A percentile compares a stretch with the other conserved stretches of the same genome.
Evolutionary conservation across 1,284 basidiomycete genomes (phyloP).

Genomic region (Cutaneotrichosporon cavernicola): DNA sequence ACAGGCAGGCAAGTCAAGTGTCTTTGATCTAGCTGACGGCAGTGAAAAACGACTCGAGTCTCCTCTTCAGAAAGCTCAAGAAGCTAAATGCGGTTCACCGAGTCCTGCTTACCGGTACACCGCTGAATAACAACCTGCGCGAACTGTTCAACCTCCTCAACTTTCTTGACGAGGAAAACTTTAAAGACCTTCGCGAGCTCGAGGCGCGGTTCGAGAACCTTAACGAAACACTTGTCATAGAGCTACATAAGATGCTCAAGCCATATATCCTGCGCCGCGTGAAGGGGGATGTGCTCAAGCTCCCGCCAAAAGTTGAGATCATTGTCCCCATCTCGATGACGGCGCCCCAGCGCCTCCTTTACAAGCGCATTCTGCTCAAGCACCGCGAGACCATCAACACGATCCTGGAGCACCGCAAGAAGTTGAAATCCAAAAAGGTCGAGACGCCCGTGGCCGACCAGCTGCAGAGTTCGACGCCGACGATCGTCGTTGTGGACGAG

Average conservation of each 20-base stretch:
- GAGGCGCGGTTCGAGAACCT: constrained; percentile 69
- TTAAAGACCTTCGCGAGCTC: constrained; percentile 64
- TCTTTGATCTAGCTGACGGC: neutral
- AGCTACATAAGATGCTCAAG: constrained; percentile 71
- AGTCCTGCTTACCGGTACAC: constrained; percentile 92
- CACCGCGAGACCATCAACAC: constrained; percentile 38
- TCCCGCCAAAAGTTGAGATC: constrained; percentile 75
- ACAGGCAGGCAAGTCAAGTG: constrained; percentile 4
- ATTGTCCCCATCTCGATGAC: constrained; percentile 91
- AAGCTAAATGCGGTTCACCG: constrained; percentile 76
- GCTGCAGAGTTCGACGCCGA: neutral
- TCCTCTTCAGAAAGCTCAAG: constrained; percentile 79
- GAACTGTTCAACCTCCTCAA: constrained; percentile 95
- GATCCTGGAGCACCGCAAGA: constrained; percentile 31
- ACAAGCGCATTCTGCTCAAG: constrained; percentile 67
- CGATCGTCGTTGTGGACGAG: neutral
- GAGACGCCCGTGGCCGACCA: neutral
- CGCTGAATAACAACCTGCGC: constrained; percentile 92
- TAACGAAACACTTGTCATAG: constrained; percentile 71
- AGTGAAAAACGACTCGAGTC: constrained; percentile 74
- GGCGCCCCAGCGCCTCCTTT: constrained; percentile 83
- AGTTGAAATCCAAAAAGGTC: neutral
- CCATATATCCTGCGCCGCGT: constrained; percentile 91
- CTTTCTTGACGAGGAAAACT: constrained; percentile 76
- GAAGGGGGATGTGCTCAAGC: constrained; percentile 85